Conservation (phyloP, 768 basidiomycete genomes). For the Suillus subluteus region DNA sequence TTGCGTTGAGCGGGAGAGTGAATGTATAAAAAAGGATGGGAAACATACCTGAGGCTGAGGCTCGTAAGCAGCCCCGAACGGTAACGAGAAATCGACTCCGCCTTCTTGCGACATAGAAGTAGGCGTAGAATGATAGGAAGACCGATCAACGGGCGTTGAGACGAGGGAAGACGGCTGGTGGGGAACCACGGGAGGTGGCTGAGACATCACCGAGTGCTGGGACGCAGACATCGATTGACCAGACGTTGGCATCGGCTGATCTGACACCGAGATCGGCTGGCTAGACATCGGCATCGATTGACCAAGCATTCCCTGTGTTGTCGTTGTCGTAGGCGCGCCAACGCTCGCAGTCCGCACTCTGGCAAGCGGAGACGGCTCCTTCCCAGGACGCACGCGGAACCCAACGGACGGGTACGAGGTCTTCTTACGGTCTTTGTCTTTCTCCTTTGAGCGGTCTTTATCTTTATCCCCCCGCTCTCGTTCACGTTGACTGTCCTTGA, state of each 20-base stretch:
- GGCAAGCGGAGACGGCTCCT: conserved; percentile 30
- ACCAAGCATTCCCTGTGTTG: conserved; percentile 6
- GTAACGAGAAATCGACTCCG: conserved; percentile 27
- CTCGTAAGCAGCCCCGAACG: conserved; percentile 27
- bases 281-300: conserved; percentile 15
- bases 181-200: not conserved
- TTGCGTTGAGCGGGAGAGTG: not conserved
- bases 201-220: not conserved
- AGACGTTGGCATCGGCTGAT: conserved; percentile 14
- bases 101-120: conserved; percentile 14
- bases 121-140: conserved; percentile 5
- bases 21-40: not conserved
- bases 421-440: conserved; percentile 49
- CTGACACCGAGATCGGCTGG: conserved; percentile 14
- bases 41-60: conserved; percentile 14
- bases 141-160: conserved; percentile 10
- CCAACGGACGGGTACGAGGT: conserved; percentile 46
- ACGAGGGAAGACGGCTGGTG: conserved; percentile 7
- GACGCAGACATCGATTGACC: conserved; percentile 7
- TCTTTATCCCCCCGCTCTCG: conserved; percentile 4
- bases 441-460: conserved; percentile 26
- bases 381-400: conserved; percentile 48
- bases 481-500: conserved; percentile 1
- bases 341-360: conserved; percentile 15
- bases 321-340: conserved; percentile 16